Evolutionary conservation across 495 filamentous ascomycete genomes (phyloP).

Genomic region (Penicillium bovifimosum): DNA sequence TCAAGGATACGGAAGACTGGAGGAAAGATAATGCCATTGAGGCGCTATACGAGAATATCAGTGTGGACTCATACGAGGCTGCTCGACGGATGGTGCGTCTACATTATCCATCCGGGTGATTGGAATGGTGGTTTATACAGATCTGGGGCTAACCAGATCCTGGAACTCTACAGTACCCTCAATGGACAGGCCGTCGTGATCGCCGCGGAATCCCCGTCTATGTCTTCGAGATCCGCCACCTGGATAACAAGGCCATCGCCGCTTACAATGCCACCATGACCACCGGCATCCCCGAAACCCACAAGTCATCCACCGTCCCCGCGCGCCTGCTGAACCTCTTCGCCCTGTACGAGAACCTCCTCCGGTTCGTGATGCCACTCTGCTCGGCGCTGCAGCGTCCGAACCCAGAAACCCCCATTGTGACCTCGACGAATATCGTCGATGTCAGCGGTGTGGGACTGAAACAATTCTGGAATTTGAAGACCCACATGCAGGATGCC

Average conservation of each 20-base stretch:
- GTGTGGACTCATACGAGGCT: constrained; percentile 74
- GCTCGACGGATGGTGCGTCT: constrained; percentile 64
- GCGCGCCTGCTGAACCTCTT: constrained; percentile 73
- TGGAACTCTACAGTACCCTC: constrained; percentile 60
- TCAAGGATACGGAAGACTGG: constrained; percentile 86
- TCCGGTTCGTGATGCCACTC: constrained; percentile 79
- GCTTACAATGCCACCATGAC: constrained; percentile 63
- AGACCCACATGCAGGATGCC: constrained; percentile 86
- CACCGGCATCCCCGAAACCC: constrained; percentile 54
- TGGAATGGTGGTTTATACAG: too few relatives aligned
- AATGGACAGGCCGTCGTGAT: constrained; percentile 87
- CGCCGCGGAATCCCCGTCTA: constrained; percentile 85
- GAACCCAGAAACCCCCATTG: constrained; percentile 68
- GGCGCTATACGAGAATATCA: constrained; percentile 69
- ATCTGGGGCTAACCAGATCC: neutral
- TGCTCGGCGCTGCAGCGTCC: constrained; percentile 69
- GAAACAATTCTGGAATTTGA: constrained; percentile 91
- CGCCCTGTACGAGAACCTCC: constrained; percentile 83
- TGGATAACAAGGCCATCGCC: constrained; percentile 72
- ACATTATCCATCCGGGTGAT: too few relatives aligned
- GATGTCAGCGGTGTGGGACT: constrained; percentile 78
- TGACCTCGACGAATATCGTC: constrained; percentile 84
- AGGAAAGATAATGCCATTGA: constrained; percentile 71
- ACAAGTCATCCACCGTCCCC: constrained; percentile 44
- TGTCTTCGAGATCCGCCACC: constrained; percentile 76